Evolutionary conservation across 2,329 filamentous ascomycete genomes (phyloP).

Genomic region (Colletotrichum incanum): DNA sequence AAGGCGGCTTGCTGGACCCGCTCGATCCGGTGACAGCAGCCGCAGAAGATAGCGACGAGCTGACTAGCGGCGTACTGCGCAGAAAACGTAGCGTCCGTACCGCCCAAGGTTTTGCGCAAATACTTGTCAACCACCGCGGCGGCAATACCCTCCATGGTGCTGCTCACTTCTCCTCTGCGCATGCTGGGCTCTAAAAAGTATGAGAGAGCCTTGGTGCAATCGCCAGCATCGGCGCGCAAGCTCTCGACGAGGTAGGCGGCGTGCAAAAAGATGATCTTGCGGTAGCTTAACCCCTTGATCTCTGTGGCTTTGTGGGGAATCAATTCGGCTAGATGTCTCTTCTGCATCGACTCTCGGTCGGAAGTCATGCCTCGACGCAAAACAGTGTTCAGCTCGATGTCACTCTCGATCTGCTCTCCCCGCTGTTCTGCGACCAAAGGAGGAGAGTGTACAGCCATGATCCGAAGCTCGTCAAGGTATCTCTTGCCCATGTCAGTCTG

Average conservation of each 20-base stretch:
- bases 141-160: conserved; percentile 76
- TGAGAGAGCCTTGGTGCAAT: conserved; percentile 89
- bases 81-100: conserved; percentile 83
- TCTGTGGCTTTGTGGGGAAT: conserved; percentile 84
- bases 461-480: conserved; percentile 82
- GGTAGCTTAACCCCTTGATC: conserved; percentile 87
- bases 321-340: conserved; percentile 81
- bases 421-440: conserved; percentile 91
- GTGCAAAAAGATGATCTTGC: conserved; percentile 92
- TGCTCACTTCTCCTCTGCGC: conserved; percentile 75
- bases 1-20: conserved; percentile 92
- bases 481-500: conserved; percentile 81
- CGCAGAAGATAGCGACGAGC: conserved; percentile 86
- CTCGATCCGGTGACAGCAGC: conserved; percentile 94
- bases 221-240: conserved; percentile 86
- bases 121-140: conserved; percentile 85
- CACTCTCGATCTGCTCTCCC: conserved; percentile 92
- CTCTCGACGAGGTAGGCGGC: conserved; percentile 92
- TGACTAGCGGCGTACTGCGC: conserved; percentile 92
- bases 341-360: conserved; percentile 84
- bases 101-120: conserved; percentile 80
- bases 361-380: conserved; percentile 88
- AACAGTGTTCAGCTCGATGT: conserved; percentile 96
- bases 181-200: conserved; percentile 97
- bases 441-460: conserved; percentile 89